A percentile compares a stretch with the other conserved stretches of the same genome.
Evolutionary conservation across 164 flowering plant genomes (phyloP).

Genomic region (Berberis thunbergii): DNA sequence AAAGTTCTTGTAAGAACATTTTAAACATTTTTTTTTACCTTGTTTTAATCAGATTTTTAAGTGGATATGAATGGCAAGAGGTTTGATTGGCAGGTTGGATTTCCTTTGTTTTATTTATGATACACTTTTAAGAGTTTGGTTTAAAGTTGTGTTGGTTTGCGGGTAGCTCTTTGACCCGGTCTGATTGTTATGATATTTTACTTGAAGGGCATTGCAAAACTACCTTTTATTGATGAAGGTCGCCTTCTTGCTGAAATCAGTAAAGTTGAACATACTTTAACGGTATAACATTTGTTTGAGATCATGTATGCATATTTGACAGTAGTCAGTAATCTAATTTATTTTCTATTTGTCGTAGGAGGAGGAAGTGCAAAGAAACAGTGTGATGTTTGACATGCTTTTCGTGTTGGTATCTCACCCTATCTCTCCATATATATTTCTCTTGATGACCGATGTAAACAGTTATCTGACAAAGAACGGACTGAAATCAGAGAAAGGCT

Average conservation of each 20-base stretch:
- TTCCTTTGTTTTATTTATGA: neutral
- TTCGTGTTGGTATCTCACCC: slow-evolving; percentile 69
- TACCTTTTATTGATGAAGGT: slow-evolving; percentile 91
- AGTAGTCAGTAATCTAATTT: too few species aligned
- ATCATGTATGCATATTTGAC: too few species aligned
- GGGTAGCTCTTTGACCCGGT: neutral
- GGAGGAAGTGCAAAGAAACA: slow-evolving; percentile 84
- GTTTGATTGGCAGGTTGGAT: slow-evolving; percentile 91
- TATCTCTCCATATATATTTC: slow-evolving; percentile 72
- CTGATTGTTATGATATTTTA: slow-evolving; percentile 1
- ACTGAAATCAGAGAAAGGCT: slow-evolving; percentile 45
- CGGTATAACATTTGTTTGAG: slow-evolving; percentile 34
- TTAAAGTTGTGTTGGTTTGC: neutral
- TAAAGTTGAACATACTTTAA: slow-evolving; percentile 70
- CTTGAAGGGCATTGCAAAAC: slow-evolving; percentile 83
- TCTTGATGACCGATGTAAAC: slow-evolving; percentile 64
- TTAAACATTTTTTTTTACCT: neutral
- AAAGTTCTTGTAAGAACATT: neutral
- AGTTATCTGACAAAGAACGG: slow-evolving; percentile 46
- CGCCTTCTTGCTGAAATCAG: slow-evolving; percentile 81
- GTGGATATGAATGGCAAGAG: slow-evolving; percentile 9
- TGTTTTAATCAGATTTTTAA: slow-evolving; percentile 67
- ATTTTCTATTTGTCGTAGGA: slow-evolving; percentile 33
- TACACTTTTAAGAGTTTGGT: neutral
- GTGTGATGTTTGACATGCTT: slow-evolving; percentile 81